Evolutionary conservation across 495 filamentous ascomycete species (phyloP).

Genomic region (Penicillium flavigenum): DNA sequence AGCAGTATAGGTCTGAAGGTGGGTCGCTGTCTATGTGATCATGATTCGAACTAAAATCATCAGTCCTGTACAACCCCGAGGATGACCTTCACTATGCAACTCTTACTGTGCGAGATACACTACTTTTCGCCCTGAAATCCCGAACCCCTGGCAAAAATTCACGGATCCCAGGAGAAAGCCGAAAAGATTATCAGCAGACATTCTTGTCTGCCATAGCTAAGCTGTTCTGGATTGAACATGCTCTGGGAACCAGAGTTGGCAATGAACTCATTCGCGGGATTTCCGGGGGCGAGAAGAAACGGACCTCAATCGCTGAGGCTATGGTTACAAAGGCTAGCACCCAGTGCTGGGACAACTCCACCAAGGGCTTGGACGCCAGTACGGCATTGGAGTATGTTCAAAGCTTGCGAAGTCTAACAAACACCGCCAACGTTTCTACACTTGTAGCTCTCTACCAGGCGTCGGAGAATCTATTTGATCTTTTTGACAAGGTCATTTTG

Average conservation of each 20-base stretch:
- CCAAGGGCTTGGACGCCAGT: constrained; percentile 64
- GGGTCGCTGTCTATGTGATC: not conserved
- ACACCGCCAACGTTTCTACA: constrained; percentile 60
- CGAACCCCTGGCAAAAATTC: constrained; percentile 65
- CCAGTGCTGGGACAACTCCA: constrained; percentile 71
- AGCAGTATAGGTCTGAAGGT: constrained; percentile 63
- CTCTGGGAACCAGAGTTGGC: constrained; percentile 65
- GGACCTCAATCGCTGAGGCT: constrained; percentile 68
- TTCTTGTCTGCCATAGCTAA: constrained; percentile 70
- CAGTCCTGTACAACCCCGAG: constrained; percentile 65
- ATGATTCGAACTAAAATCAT: not conserved
- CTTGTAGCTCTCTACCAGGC: constrained; percentile 71
- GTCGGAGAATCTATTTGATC: constrained; percentile 64
- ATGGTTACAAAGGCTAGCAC: constrained; percentile 64
- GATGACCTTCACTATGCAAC: constrained; percentile 77
- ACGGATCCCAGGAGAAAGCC: constrained; percentile 56
- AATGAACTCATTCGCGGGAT: constrained; percentile 66
- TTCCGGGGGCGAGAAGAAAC: constrained; percentile 72
- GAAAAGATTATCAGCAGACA: constrained; percentile 61
- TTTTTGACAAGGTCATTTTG: constrained; percentile 70
- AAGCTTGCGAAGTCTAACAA: constrained; percentile 59
- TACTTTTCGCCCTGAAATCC: constrained; percentile 68
- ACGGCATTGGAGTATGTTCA: constrained; percentile 68
- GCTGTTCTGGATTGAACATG: constrained; percentile 76
- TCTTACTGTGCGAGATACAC: constrained; percentile 65